Conservation (phyloP, 2,329 filamentous ascomycete species). For the Fusarium coicis region DNA sequence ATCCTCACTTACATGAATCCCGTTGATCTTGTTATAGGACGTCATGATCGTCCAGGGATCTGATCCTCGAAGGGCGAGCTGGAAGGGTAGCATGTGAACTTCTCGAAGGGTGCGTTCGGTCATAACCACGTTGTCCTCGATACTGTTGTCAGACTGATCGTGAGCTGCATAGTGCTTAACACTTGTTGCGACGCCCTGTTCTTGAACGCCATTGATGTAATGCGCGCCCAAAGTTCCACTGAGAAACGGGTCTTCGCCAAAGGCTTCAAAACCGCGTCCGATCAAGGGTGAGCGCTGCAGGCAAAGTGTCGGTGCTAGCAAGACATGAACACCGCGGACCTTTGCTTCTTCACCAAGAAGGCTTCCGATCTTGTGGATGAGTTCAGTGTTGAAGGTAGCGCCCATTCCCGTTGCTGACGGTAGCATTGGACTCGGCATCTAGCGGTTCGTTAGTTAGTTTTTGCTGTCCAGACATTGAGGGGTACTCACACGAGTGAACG, state of each 20-base stretch:
- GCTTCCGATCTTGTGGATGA: constrained; percentile 66
- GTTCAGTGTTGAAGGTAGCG: constrained; percentile 69
- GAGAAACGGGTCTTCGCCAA: constrained; percentile 55
- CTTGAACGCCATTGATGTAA: constrained; percentile 52
- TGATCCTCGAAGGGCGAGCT: constrained; percentile 51
- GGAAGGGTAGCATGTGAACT: constrained; percentile 50
- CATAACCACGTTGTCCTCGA: constrained; percentile 38
- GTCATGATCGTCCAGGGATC: constrained; percentile 52
- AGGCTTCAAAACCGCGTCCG: constrained; percentile 55
- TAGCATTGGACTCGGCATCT: constrained; percentile 54
- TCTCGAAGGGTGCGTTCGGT: constrained; percentile 37
- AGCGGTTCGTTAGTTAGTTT: neutral
- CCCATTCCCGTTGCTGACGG: constrained; percentile 56
- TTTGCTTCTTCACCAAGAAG: constrained; percentile 64
- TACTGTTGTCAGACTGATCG: constrained; percentile 47
- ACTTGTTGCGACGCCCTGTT: constrained; percentile 51
- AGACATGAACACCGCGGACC: constrained; percentile 74
- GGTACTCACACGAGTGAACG: constrained; percentile 32
- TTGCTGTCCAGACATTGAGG: rapidly evolving
- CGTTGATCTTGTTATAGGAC: constrained; percentile 53
- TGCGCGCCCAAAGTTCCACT: constrained; percentile 50
- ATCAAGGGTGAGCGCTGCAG: constrained; percentile 56
- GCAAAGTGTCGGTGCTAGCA: constrained; percentile 54
- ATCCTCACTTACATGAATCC: constrained; percentile 44
- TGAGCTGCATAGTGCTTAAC: constrained; percentile 58